Base-by-base conservation (phyloP, 169 alveolate species). In the Eimeria tenella region DNA sequence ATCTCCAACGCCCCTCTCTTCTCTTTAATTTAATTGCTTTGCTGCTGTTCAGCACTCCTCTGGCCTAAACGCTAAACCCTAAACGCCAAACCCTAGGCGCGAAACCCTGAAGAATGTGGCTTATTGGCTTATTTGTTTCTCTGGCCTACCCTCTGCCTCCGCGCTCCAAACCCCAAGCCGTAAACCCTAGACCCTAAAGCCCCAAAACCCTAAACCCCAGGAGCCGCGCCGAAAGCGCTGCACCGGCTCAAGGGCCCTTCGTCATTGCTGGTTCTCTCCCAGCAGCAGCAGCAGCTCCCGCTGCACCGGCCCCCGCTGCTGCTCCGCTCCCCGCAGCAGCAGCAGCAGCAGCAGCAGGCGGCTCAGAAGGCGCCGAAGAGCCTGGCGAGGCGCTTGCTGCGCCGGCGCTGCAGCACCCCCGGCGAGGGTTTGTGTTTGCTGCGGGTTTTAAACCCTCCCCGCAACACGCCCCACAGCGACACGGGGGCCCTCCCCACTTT, bases 391-490 rank as follows among this genome's bases (percentile, higher is more conserved):
- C 98, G 93, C 19, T 98, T 98, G 92, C 98, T 95, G 65, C 96
- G 93, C 86, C 96, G 96, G 87, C 98, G 93, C 73, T 96, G 92
- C 55, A 97, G 95, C 55, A 97, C 97, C 23, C 97, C 94, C 55
- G 98, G 98, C 42, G 97, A 96, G 11, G 98, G 98, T 74, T 97
- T 96, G 91, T 96, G 86, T 55, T 89, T 93, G 70, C 96, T 92
- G 19, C 98, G 73, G 17, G 98, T 97, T 84, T 94, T 95, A 93
- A 74, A 95, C 31, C 98, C 98, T 56, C 89, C 95, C 83, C 97
- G 90, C 77, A 96, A 95, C 31, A 95, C 94, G 6, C 98, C 98
- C 98, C 98, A 97, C 23, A 95, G 87, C 70, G 98, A 95, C 49
- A 98, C 97, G 50, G 96, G 95, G 2, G 98, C 98, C 63, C 98